Base-by-base conservation (phyloP, 2,329 filamentous ascomycete species). In the Xylariaceae sp. region DNA sequence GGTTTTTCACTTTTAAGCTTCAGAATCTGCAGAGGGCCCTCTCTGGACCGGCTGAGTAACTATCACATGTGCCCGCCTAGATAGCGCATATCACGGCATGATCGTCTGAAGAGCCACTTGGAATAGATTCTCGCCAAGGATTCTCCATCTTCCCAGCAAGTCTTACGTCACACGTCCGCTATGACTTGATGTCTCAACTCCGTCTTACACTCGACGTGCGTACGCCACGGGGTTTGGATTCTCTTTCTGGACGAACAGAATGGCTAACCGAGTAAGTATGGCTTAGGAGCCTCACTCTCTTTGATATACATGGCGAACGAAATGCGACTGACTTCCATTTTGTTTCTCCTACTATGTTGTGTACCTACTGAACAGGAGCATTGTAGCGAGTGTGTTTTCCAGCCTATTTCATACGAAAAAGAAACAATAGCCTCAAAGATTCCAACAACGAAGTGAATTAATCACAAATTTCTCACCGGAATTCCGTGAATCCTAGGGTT, bases 401-500 rank as follows among this genome's bases (percentile, higher is more conserved):
- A 51, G 6, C 10, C 5, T 18, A 57, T 37, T 9, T 53, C 37
- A 53, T 15, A 51, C 39, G 50, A 15, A 50, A 47, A 51, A 53
- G n/a, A 45, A n/a, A 35, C 4, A 4, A n/a, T 10, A 30, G 5
- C 34, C 39, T 10, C 23, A 39, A 7, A 41, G 51, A 11, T 1
- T 11, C 7, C 11, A 15, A 47, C 49, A 45, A 55, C 39, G 30
- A 57, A 53, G 8, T n/a, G n/a, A 53, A 53, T 6, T 15, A 5
- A 17, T 3, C 13, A 11, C 49, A 37, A 30, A 11, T 11, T 8
- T 18, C n/a, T 59, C 59, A 60, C 13, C 8, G 49, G 54, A 57
- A 59, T 23, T 52, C 62, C 52, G 61, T 61, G 68, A 71, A 56
- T 71, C 69, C 2, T 64, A 69, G n/a, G 59, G 58, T 13, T 61